Evolutionary conservation across 176 grass and related monocot species (phyloP).

Genomic region (Zoysia pacifica): DNA sequence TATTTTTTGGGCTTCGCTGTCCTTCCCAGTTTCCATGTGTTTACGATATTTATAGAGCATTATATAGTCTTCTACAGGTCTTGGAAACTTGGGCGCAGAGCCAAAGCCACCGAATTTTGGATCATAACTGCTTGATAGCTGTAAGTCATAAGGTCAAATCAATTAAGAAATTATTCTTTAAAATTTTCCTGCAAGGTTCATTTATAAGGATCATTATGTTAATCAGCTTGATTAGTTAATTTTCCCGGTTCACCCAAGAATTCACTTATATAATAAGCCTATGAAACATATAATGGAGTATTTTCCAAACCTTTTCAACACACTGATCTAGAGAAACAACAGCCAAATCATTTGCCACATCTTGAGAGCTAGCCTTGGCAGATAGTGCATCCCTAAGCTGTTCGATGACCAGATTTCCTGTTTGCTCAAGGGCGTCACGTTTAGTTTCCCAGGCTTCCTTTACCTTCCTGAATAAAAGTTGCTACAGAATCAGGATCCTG

Average conservation of each 20-base stretch:
- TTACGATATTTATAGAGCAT: conserved; percentile 80
- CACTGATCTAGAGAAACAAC: conserved; percentile 61
- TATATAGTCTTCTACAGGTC: conserved; percentile 80
- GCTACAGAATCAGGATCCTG: neutral
- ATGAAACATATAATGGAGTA: conserved; percentile 17
- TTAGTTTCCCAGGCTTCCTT: conserved; percentile 95
- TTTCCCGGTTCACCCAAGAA: neutral
- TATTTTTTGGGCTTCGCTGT: conserved; percentile 57
- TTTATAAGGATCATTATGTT: neutral
- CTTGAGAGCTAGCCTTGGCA: conserved; percentile 59
- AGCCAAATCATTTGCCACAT: conserved; percentile 66
- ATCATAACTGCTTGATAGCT: conserved; percentile 74
- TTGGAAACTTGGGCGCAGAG: conserved; percentile 91
- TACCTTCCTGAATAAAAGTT: conserved; percentile 61
- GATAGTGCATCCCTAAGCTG: conserved; percentile 83
- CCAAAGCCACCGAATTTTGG: conserved; percentile 90
- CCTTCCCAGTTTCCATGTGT: conserved; percentile 49
- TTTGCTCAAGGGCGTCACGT: conserved; percentile 67
- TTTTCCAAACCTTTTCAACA: conserved; percentile 67
- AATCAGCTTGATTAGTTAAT: conserved; percentile 10
- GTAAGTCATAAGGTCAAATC: conserved; percentile 11
- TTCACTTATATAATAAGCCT: neutral
- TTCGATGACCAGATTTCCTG: conserved; percentile 63
- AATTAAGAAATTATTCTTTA: neutral
- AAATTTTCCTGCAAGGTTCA: neutral